phyloP scores from a whole-genome alignment of 768 basidiomycete species.

The Hericium rajendrae region DNA sequence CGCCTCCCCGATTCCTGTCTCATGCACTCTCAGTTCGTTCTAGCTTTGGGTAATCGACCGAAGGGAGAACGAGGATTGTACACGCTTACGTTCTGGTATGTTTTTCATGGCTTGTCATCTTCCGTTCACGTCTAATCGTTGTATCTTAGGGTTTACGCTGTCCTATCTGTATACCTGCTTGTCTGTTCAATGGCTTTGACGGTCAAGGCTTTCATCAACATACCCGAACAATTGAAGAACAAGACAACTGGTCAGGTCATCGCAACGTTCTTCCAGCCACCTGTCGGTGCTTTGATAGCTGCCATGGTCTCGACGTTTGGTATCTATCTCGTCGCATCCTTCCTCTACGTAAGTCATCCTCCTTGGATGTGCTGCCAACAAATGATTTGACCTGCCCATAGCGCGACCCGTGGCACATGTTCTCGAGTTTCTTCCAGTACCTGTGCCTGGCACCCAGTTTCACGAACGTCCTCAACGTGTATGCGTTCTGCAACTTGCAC shows the following conservation, averaged over 20 bases:
- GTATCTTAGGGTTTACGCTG: constrained; percentile 63
- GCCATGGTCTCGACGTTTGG: constrained; percentile 87
- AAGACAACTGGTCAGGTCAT: constrained; percentile 44
- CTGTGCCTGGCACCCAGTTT: constrained; percentile 85
- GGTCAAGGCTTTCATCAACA: constrained; percentile 61
- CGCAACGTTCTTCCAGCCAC: constrained; percentile 56
- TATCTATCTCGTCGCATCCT: constrained; percentile 76
- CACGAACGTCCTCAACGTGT: constrained; percentile 91
- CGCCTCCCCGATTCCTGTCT: background rate
- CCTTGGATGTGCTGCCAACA: background rate
- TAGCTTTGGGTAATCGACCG: constrained; percentile 73
- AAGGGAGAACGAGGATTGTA: constrained; percentile 80
- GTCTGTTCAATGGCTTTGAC: constrained; percentile 85
- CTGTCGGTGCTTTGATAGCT: constrained; percentile 74
- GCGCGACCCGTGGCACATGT: constrained; percentile 98
- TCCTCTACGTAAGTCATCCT: constrained; percentile 62
- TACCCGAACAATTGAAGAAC: constrained; percentile 40
- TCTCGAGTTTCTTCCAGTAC: constrained; percentile 89
- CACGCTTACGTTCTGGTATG: constrained; percentile 59
- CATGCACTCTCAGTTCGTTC: constrained; percentile 38
- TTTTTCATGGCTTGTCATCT: constrained; percentile 1
- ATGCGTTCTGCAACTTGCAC: constrained; percentile 95
- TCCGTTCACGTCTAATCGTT: constrained; percentile 3
- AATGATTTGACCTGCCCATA: constrained; percentile 21
- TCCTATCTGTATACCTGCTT: constrained; percentile 76